These are phyloP conservation scores for Linnemannia schmuckeri DNA, from an alignment of 192 early-diverging fungal species.

Conservation along the genomic window DNA sequence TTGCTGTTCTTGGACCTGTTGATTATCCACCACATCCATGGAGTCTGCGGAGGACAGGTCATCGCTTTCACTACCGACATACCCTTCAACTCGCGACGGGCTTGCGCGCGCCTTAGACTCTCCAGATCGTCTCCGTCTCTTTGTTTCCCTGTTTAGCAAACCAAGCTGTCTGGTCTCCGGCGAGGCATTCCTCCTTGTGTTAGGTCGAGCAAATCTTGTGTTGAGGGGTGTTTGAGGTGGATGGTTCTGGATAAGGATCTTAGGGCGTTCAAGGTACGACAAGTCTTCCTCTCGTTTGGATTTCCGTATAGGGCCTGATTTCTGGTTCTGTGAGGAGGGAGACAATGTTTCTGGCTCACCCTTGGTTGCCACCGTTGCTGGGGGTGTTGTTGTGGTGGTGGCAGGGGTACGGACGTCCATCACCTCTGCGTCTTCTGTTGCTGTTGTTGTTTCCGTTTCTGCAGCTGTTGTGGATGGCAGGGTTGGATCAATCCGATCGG, in stretches of 20 bases:
- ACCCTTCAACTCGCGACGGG: not conserved
- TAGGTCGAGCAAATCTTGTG: slow-evolving; percentile 19
- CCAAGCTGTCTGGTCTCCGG: not conserved
- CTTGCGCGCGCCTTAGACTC: not conserved
- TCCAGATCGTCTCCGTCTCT: not conserved
- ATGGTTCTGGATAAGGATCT: not conserved
- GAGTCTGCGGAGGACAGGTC: not conserved
- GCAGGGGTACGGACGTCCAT: not conserved
- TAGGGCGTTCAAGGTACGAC: slow-evolving; percentile 15
- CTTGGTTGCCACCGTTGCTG: not conserved
- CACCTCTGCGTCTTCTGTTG: not conserved
- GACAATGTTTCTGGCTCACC: not conserved
- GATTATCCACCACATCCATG: not conserved
- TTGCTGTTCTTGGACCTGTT: not conserved
- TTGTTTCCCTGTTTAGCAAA: not conserved
- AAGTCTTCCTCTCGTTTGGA: slow-evolving; percentile 8
- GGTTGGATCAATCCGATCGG: not conserved
- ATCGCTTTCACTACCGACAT: not conserved
- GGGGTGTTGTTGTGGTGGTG: not conserved
- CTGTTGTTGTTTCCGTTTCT: not conserved
- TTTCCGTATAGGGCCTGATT: not conserved
- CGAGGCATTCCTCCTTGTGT: slow-evolving; percentile 6
- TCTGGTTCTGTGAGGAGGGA: not conserved
- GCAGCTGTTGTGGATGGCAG: not conserved
- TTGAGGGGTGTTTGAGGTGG: slow-evolving; percentile 19